These are phyloP conservation scores for Thymus mandschuricus DNA, from an alignment of 257 asterid genomes.

Conservation along the genomic window DNA sequence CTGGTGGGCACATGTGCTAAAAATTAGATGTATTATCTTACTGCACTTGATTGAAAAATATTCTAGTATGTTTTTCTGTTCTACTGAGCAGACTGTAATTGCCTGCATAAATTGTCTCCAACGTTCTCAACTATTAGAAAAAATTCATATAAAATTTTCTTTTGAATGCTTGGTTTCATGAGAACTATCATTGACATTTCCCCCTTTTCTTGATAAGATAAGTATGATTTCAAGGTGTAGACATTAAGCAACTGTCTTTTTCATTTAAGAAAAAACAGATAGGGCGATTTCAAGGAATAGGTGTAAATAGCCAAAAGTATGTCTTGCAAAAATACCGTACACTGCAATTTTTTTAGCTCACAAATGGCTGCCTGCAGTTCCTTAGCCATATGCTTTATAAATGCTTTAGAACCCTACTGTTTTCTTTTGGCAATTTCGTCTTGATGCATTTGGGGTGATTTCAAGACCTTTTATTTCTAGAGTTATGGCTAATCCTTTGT, in stretches of 20 bases:
- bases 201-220: not conserved
- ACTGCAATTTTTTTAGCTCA: not conserved
- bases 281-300: not conserved
- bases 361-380: not conserved
- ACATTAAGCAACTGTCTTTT: not conserved
- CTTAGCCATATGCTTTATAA: not conserved
- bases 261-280: not conserved
- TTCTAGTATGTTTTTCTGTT: not conserved
- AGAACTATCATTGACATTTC: not conserved
- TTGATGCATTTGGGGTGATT: constrained; percentile 2
- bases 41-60: not conserved
- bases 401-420: not conserved
- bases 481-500: not conserved
- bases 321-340: not conserved
- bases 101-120: not conserved
- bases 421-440: constrained; percentile 1
- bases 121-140: not conserved
- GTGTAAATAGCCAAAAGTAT: not conserved
- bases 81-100: not conserved
- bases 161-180: not conserved
- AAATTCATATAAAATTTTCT: not conserved
- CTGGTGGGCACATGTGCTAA: not conserved
- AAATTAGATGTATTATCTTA: not conserved
- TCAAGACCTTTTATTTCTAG: not conserved
- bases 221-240: not conserved